Base-by-base conservation (phyloP, 768 basidiomycete species). In the Lyophyllum atratum region DNA sequence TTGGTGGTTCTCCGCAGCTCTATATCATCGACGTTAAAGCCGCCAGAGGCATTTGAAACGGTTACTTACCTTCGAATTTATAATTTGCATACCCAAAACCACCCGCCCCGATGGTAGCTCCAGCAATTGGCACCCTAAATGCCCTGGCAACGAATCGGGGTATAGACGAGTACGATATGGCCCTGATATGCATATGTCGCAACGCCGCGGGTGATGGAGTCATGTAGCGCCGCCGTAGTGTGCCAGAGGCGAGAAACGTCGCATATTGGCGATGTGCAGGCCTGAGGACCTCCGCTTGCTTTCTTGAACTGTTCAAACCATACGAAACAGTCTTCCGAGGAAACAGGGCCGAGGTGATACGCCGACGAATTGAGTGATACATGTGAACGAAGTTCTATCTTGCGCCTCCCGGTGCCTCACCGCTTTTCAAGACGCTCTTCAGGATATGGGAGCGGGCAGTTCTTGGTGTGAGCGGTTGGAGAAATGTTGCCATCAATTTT, bases 61-160 rank as follows among this genome's bases (percentile, higher is more conserved):
- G 0, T 53, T 31, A 72, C 82, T 62, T 59, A 93, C 95, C 93
- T 78, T 98, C 95, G 65, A 96, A 88, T 75, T 95, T 95, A 78
- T 96, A 96, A 70, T 96, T 95, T 21, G 94, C 95, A 73, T 97
- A 98, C 4, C 92, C 93, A 55, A 96, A 76, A 0, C 93, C 89
- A 10, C 95, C 95, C 0, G 90, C 95, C 4, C 95, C 95, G 24
- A 95, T 83, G 1, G 93, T 93, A 33, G 87, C 90, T 6, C 90
- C 93, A 15, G 93, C 94, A 57, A 93, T 81, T 25, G 95, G 95
- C 1, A 97, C 86, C 49, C 90, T 80, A 66, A 97, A 94, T 0
- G 94, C 94, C 44, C 93, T 82, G 0, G 89, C 86, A 44, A 96
- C 84, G 61, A 96, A 91, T 61, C 86, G 79, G n/a, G 95, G 95